Conservation (phyloP, 176 grass and related monocot genomes). For the Dactylis glomerata region DNA sequence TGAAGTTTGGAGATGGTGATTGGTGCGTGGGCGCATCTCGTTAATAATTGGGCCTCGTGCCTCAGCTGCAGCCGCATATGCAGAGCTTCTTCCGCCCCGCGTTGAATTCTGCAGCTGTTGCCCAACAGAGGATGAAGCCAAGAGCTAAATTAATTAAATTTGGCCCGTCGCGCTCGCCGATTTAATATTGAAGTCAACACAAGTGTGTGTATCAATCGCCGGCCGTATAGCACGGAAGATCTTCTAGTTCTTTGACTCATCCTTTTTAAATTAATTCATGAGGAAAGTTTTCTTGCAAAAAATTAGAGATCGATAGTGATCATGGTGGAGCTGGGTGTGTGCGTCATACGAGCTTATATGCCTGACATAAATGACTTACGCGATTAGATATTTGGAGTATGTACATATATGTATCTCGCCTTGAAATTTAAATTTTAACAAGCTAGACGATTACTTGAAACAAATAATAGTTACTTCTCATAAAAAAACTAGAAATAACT, state of each 20-base stretch:
- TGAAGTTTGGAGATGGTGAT: background rate
- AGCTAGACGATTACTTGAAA: too few species aligned
- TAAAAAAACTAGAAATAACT: too few species aligned
- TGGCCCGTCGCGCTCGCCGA: background rate
- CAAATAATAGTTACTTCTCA: too few species aligned
- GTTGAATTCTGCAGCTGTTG: background rate
- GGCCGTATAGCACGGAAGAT: background rate
- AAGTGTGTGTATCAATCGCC: background rate
- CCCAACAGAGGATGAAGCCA: slow-evolving; percentile 1
- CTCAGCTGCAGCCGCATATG: background rate
- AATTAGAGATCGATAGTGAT: background rate
- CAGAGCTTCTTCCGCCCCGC: background rate
- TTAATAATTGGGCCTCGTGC: background rate
- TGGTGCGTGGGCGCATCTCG: background rate
- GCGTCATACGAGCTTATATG: background rate
- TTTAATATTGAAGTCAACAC: background rate
- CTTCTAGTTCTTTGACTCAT: background rate
- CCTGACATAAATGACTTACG: background rate
- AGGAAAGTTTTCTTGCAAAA: background rate
- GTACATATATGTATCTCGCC: too few species aligned
- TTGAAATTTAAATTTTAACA: too few species aligned
- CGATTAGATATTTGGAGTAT: too few species aligned
- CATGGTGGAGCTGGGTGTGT: background rate
- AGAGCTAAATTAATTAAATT: background rate
- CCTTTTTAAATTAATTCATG: background rate